Conservation (phyloP, 2,329 filamentous ascomycete genomes). For the Claviceps sp. region DNA sequence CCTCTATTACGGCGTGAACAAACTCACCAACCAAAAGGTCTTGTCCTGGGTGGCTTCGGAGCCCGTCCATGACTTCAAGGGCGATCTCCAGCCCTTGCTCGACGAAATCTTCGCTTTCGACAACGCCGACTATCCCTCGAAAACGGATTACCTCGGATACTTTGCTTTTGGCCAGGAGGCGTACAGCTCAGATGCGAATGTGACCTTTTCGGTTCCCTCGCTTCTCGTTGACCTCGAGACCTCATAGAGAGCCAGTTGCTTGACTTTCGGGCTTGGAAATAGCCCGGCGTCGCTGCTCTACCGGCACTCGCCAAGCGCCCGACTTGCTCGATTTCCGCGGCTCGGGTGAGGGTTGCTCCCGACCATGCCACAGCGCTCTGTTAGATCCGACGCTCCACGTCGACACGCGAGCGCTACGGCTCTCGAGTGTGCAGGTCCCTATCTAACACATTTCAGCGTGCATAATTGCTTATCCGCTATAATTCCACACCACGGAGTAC, state of each 20-base stretch:
- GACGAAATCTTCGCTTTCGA: constrained; percentile 23
- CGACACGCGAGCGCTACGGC: background rate
- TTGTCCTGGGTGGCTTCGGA: constrained; percentile 33
- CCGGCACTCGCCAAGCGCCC: background rate
- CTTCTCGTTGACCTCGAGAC: constrained; percentile 4
- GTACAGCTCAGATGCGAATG: constrained; percentile 26
- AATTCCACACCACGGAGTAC: too few species aligned
- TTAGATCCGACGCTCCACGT: background rate
- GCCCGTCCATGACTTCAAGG: constrained; percentile 27
- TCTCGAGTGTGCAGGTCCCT: background rate
- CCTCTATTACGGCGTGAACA: constrained; percentile 29
- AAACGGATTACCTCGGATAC: constrained; percentile 35
- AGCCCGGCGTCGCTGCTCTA: background rate
- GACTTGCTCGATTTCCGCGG: background rate
- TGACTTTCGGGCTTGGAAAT: background rate
- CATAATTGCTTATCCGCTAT: background rate
- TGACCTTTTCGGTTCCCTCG: constrained; percentile 27
- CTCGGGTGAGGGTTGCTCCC: background rate
- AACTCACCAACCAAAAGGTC: constrained; percentile 26
- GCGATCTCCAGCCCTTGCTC: constrained; percentile 33
- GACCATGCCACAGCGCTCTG: background rate
- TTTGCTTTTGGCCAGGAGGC: constrained; percentile 39
- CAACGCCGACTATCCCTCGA: constrained; percentile 22
- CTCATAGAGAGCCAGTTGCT: background rate
- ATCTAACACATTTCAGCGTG: background rate